A percentile compares a stretch with the other conserved stretches of the same genome.
Evolutionary conservation across 208 protist genomes (phyloP).

Genomic region (Trypanosoma lewisi): DNA sequence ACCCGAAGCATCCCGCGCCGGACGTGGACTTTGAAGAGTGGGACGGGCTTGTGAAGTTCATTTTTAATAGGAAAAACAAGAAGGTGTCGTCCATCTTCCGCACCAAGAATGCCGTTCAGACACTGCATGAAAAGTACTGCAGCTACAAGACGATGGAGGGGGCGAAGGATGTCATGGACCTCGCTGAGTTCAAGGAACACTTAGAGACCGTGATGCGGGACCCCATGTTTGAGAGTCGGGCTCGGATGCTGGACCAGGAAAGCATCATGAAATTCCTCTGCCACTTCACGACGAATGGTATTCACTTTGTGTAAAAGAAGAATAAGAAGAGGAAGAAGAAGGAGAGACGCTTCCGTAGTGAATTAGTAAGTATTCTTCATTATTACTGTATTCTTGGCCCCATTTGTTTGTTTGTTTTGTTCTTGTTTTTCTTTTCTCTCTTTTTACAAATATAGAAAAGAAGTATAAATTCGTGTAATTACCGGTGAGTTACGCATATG

Average conservation of each 20-base stretch:
- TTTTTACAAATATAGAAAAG: too few species aligned
- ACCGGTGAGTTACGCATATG: too few species aligned
- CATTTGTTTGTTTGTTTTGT: background rate
- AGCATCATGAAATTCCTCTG: slow-evolving; percentile 77
- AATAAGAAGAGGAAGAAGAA: slow-evolving; percentile 4
- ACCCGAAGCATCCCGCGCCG: slow-evolving; percentile 96
- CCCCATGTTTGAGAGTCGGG: slow-evolving; percentile 74
- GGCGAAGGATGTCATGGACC: slow-evolving; percentile 22
- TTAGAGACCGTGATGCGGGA: slow-evolving; percentile 72
- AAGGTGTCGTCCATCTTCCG: slow-evolving; percentile 97
- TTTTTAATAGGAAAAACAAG: slow-evolving; percentile 99
- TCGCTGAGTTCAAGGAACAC: slow-evolving; percentile 66
- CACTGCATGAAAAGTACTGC: slow-evolving; percentile 78
- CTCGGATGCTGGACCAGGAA: slow-evolving; percentile 74
- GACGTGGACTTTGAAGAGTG: slow-evolving; percentile 99
- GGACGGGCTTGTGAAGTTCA: slow-evolving; percentile 98
- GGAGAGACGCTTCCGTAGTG: background rate
- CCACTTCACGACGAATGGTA: slow-evolving; percentile 75
- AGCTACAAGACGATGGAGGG: slow-evolving; percentile 88
- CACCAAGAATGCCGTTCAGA: slow-evolving; percentile 72
- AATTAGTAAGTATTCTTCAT: too few species aligned
- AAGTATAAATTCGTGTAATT: too few species aligned
- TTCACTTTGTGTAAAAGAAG: slow-evolving; percentile 65
- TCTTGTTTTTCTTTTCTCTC: too few species aligned
- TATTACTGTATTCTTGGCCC: too few species aligned